Base-by-base conservation (phyloP, 2,329 filamentous ascomycete species). In the Ilyonectria sp. region DNA sequence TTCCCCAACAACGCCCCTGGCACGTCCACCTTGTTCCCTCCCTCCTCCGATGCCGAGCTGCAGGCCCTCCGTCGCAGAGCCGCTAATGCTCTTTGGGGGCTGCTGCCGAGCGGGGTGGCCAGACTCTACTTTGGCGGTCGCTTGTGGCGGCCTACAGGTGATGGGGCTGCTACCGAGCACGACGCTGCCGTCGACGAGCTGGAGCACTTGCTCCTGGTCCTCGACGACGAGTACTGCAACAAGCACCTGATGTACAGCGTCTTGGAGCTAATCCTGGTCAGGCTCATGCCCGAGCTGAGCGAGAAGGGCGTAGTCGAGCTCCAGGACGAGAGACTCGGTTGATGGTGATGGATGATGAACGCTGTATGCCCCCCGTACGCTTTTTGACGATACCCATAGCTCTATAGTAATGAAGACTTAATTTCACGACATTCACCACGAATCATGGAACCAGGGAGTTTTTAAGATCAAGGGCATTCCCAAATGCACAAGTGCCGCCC, bases 221-320 rank as follows among this genome's bases (percentile, higher is more conserved):
- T 97, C 72, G 89, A 88, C 17, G 94, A 98, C 80, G 85, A 88
- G 58, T 97, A 97, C 82, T 92, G 94, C 82, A 99, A 99, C 82
- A 97, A 95, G 83, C 94, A 98, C 82, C 84, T 98, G 35, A 84
- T 97, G 73, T 97, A 97, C 77, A 86, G 90, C 50, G 85, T 96
- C 54, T 82, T 98, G 37, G 96, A 99, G 82, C 82, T 95, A 65
- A 79, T 97, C 2, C 84, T 98, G n/a, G 88, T 94, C 63, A 90
- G 92, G 71, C 81, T 98, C 69, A 89, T 97, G 77, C 96, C 96
- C 5, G 96, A 99, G 82, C 79, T 98, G 75, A 86, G 86, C 60
- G 92, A 94, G 75, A 90, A 89, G 78, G 90, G 90, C 43, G 87
- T 94, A 33, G 85, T 86, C 62, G 93, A 94, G 75, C 81, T 97